Evolutionary conservation across 352 stramenopile genomes (phyloP), one percentile per base, ranked within the genome.

Genomic region (Globisporangium abappressorium): DNA sequence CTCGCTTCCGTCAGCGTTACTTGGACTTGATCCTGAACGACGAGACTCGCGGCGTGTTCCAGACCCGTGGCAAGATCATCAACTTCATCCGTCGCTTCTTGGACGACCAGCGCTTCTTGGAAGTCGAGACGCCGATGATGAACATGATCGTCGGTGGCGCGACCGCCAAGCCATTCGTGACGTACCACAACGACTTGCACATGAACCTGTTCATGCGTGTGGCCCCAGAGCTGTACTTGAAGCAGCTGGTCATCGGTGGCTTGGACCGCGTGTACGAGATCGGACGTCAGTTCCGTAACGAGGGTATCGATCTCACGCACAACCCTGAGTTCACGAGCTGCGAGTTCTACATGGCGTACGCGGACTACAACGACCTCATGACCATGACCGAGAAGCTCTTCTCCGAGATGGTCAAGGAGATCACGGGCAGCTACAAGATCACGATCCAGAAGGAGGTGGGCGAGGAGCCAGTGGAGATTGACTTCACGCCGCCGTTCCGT

Each of bases 251-350:
- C 30, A 98, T 99, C 69, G 98, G 98, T 47, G 97, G 98, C 62
- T 95, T 99, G 36, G 95, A 99, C 61, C 87, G 93, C 60, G 98
- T 99, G 24, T 99, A 99, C 79, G 98, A 99, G 81, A 82, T 99
- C 55, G 97, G 97, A 43, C 92, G 97, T 14, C 98, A 99, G 74
- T 99, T 99, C 80, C 96, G 98, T 62, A 99, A 99, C 78, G 98
- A 99, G 79, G 97, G 98, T 57, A 97, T 99, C 53, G 97, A 97
- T 46, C 89, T 97, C 18, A 94, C 96, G 62, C 98, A 99, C 86
- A 99, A 99, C 90, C 97, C 97, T 1, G 98, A 99, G 79, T 99
- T 99, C 70, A 99, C 98, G 11, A 98, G 92, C 59, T 95, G 98
- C 65, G 98, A 99, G 84, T 91, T 99, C 57, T 99, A 99, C 89